phyloP scores from a whole-genome alignment of 305 asterid species.

The Ruellia speciosa region DNA sequence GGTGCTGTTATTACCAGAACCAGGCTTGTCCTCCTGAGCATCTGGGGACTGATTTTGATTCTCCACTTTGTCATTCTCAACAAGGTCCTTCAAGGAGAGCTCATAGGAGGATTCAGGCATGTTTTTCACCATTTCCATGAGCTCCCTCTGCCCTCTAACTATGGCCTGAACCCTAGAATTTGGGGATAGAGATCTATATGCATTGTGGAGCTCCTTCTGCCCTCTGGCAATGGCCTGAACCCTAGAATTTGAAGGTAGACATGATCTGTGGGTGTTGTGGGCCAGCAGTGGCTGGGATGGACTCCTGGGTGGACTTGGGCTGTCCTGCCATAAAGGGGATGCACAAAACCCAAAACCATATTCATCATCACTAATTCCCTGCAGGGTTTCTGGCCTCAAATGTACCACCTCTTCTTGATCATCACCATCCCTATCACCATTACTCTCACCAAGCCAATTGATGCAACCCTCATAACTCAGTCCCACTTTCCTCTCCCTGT shows the following conservation, averaged over 20 bases:
- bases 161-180: conserved; percentile 37
- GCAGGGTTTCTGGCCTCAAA: conserved; percentile 25
- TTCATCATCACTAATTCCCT: conserved; percentile 23
- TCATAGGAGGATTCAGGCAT: conserved; percentile 56
- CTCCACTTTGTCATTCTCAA: conserved; percentile 24
- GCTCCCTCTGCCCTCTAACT: conserved; percentile 41
- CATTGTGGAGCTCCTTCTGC: conserved; percentile 31
- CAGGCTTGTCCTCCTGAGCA: neutral
- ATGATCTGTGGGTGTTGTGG: conserved; percentile 10
- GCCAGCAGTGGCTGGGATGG: conserved; percentile 32
- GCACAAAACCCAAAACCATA: conserved; percentile 52
- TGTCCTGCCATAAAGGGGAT: conserved; percentile 60
- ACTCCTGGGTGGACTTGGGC: conserved; percentile 22
- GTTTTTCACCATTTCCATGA: conserved; percentile 51
- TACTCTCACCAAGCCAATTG: neutral
- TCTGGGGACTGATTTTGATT: neutral
- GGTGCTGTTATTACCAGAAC: neutral
- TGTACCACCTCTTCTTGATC: conserved; percentile 21
- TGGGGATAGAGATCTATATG: conserved; percentile 31
- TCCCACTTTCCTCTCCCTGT: neutral
- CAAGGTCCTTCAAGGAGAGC: conserved; percentile 44
- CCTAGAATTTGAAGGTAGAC: conserved; percentile 37
- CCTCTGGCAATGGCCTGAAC: conserved; percentile 38
- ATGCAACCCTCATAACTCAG: neutral
- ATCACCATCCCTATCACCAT: neutral